Evolutionary conservation across 208 protist genomes (phyloP).

Genomic region (Crithidia sp.): DNA sequence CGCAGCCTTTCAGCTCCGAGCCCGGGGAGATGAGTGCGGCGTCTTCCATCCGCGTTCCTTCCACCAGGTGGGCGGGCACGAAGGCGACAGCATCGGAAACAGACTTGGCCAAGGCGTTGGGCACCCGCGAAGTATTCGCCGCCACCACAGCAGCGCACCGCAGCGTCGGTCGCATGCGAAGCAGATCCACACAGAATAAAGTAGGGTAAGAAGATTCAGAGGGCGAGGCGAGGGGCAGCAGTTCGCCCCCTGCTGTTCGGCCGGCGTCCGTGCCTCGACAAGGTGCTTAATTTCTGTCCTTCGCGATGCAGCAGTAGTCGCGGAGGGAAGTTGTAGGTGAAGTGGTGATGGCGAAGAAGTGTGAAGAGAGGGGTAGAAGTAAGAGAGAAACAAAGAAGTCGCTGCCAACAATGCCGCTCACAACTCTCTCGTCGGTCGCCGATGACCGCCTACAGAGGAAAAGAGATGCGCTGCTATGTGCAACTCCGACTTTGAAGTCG

Average conservation of each 20-base stretch:
- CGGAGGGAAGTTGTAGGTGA: too few relatives aligned
- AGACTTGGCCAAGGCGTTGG: background rate
- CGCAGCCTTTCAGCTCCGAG: slow-evolving; percentile 35
- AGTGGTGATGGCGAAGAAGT: too few relatives aligned
- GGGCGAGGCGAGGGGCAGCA: background rate
- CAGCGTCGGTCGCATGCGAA: background rate
- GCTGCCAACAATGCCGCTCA: too few relatives aligned
- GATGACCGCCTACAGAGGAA: too few relatives aligned
- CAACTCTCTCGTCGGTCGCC: too few relatives aligned
- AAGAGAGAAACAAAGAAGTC: too few relatives aligned
- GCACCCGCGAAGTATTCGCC: background rate
- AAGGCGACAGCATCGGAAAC: background rate
- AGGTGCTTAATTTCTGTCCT: background rate
- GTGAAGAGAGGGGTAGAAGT: too few relatives aligned
- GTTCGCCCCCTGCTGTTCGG: background rate
- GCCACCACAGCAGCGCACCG: background rate
- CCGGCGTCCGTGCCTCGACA: background rate
- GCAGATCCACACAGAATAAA: background rate
- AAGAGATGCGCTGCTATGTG: too few relatives aligned
- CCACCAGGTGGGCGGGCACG: too few relatives aligned
- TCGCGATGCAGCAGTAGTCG: too few relatives aligned
- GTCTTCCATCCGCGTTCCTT: background rate
- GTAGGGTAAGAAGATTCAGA: background rate
- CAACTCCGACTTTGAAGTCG: too few relatives aligned
- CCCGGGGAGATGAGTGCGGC: background rate